Base-by-base conservation (phyloP, 805 yeast species). In the Candida yuanshanica region DNA sequence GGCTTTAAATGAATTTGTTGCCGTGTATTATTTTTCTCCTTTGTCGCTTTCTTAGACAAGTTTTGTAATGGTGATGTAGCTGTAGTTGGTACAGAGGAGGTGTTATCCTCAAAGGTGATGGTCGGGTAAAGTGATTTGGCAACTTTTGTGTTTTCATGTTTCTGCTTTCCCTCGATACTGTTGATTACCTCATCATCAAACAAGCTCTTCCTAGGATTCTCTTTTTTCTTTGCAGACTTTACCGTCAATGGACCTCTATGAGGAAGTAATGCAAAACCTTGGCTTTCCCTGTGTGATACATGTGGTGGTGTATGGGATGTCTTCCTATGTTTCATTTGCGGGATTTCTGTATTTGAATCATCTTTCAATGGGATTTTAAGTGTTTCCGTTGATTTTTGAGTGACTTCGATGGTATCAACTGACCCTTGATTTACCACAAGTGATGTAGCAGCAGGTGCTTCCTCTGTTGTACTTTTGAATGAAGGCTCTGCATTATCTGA, bases 191-290 rank as follows among this genome's bases (percentile, higher is more conserved):
- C 39, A 21, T 38, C 51, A 20, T 45, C 49, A 27, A 48, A 46
- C n/a, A 49, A 40, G 34, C 50, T 53, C 37, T 42, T 43, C 34
- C 49, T 44, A 11, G 39, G 35, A 4, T 29, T 25, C 12, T 38
- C 39, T 9, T 21, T 22, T 41, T 52, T 54, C 38, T 53, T 51
- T 2, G 51, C 47, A 9, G 60, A 51, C 35, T 59, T 58, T 11
- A 58, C 52, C 1, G 58, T 55, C 22, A 60, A 38, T 2, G 63
- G 62, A 20, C 49, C 61, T 43, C 58, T 49, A 10, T 55, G 58
- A 0, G 64, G 63, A 24, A 59, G 36, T 7, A 57, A 40, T 5
- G 61, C 62, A 49, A 59, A 58, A 0, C 62, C 61, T 40, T 54
- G 56, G 21, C 57, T 58, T 31, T 55, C 59, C 14, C 60, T 43